Conservation (phyloP, 139 green algal species). For the Closterium sp. region DNA sequence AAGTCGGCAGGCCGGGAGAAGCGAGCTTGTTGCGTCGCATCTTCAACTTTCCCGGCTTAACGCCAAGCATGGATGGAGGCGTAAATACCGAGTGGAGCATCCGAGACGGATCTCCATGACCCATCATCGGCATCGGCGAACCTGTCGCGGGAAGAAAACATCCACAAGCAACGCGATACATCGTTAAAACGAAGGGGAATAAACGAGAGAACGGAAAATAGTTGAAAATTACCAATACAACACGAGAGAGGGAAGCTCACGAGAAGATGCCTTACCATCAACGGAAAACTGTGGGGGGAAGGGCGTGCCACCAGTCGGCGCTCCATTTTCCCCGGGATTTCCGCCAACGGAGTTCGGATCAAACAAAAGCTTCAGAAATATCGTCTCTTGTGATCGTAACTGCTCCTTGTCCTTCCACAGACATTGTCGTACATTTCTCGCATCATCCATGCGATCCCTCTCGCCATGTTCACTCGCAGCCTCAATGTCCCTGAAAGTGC, state of each 20-base stretch:
- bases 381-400: constrained; percentile 29
- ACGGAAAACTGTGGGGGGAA: neutral
- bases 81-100: neutral
- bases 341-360: constrained; percentile 9
- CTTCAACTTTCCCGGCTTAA: neutral
- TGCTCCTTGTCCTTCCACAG: constrained; percentile 46
- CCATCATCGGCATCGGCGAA: neutral
- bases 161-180: too few species aligned
- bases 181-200: too few species aligned
- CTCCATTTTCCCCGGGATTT: constrained; percentile 16
- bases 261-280: neutral
- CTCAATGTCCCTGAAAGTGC: neutral
- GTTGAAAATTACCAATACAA: neutral
- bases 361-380: constrained; percentile 23
- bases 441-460: constrained; percentile 14
- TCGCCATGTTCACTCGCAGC: neutral
- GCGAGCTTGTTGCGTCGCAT: neutral
- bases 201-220: neutral
- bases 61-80: neutral
- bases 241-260: neutral
- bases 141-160: neutral
- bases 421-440: neutral
- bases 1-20: neutral
- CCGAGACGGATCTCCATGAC: neutral
- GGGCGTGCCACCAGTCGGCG: neutral